These are phyloP conservation scores for Kitagawia praeruptora DNA, from an alignment of 129 eudicot genomes.

Conservation along the genomic window DNA sequence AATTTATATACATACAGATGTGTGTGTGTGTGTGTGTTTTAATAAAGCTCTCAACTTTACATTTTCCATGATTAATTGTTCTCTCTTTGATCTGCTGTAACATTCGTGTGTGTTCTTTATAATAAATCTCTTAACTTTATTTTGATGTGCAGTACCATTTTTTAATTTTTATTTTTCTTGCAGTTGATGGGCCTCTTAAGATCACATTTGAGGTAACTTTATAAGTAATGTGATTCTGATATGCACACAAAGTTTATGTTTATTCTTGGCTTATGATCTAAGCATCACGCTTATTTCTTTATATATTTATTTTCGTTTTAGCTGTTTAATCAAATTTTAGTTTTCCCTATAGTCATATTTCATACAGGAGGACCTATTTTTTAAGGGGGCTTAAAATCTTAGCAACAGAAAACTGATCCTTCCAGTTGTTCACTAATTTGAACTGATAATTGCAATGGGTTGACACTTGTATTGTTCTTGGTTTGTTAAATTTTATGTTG, in stretches of 20 bases:
- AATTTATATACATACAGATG: too few relatives aligned
- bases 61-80: neutral
- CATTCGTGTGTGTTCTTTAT: neutral
- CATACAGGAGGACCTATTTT: neutral
- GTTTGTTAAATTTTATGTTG: neutral
- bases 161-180: slow-evolving; percentile 8
- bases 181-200: slow-evolving; percentile 81
- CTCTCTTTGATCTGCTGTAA: neutral
- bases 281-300: neutral
- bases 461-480: neutral
- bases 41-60: neutral
- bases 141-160: neutral
- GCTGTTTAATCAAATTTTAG: neutral
- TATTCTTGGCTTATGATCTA: slow-evolving; percentile 10
- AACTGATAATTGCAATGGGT: neutral
- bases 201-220: slow-evolving; percentile 50
- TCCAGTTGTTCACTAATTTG: neutral
- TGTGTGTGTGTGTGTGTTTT: neutral
- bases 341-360: neutral
- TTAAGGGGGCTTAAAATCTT: neutral
- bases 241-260: neutral
- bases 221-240: neutral
- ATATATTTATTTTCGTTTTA: neutral
- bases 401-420: neutral
- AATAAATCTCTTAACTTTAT: neutral